Base-by-base conservation (phyloP, 73 alveolate species). In the Tetrahymena malaccensis region DNA sequence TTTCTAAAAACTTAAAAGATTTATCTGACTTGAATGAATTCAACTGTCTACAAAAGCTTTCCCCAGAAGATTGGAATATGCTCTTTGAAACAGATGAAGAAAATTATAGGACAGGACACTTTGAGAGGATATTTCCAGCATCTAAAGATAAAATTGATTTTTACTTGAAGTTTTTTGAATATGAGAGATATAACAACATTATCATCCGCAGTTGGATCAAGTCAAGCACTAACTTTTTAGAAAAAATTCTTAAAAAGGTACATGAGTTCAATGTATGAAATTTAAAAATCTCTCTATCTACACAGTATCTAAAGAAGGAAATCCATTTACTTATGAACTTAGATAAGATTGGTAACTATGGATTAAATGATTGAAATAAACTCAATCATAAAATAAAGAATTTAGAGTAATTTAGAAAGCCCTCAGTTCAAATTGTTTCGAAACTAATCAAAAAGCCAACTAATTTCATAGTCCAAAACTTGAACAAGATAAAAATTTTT, bases 41-140 rank as follows among this genome's bases (percentile, higher is more conserved):
- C 11, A 70, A 70, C 31, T 70, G 89, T n/a, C 21, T 70, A 12
- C 37, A 70, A 70, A 70, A 70, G 37, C 89, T 70, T 31, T 70
- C 89, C 17, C 89, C 89, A 27, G 89, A 70, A 70, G 89, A 70
- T n/a, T 70, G 89, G 89, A 70, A 70, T 70, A 70, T 70, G 17
- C 37, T 70, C 2, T 70, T 56, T 95, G 84, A 95, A 95, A 56
- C 93, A 43, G 85, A 95, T 89, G 97, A 95, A 89, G 89, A 70
- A 17, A 70, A 70, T n/a, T 70, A 70, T n/a, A 70, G 89, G 40
- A 70, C 89, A 27, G 89, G 89, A 27, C 89, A 70, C 17, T 70
- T 22, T 12, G 89, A 70, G 37, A 70, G 89, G 25, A 25, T 70
- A n/a, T 70, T 70, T 21, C 89, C 89, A 4, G 35, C 89, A 8